Evolutionary conservation across 805 yeast genomes (phyloP).

Genomic region (Saccharomycopsis sp.): DNA sequence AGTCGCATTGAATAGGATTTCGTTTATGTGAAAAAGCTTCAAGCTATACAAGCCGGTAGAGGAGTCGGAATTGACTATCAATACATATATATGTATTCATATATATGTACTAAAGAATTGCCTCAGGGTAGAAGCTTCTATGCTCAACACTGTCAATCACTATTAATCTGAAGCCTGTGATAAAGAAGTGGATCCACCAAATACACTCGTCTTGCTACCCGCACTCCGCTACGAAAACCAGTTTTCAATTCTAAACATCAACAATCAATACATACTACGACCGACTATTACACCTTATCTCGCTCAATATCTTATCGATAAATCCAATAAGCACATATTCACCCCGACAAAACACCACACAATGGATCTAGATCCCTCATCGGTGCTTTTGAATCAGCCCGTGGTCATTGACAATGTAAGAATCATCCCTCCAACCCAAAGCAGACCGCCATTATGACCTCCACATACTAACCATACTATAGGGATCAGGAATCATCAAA

Average conservation of each 20-base stretch:
- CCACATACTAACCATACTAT: neutral
- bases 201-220: too few species aligned
- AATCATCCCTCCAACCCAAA: neutral
- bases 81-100: too few species aligned
- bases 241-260: neutral
- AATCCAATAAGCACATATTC: neutral
- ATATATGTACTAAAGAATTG: too few species aligned
- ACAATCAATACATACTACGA: neutral
- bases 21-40: too few species aligned
- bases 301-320: too few species aligned
- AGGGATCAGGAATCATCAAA: conserved; percentile 77
- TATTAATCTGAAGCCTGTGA: too few species aligned
- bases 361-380: conserved; percentile 4
- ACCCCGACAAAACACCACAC: neutral
- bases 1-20: too few species aligned
- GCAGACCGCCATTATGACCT: neutral
- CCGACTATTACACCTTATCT: too few species aligned
- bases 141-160: neutral
- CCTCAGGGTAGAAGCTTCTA: too few species aligned
- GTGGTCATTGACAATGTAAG: conserved; percentile 62
- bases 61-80: too few species aligned
- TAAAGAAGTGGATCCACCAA: too few species aligned
- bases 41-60: too few species aligned
- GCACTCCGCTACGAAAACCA: neutral
- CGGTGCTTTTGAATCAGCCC: conserved; percentile 56